These are phyloP conservation scores for Selenicereus undatus DNA, from an alignment of 148 eudicot genomes.

Conservation along the genomic window DNA sequence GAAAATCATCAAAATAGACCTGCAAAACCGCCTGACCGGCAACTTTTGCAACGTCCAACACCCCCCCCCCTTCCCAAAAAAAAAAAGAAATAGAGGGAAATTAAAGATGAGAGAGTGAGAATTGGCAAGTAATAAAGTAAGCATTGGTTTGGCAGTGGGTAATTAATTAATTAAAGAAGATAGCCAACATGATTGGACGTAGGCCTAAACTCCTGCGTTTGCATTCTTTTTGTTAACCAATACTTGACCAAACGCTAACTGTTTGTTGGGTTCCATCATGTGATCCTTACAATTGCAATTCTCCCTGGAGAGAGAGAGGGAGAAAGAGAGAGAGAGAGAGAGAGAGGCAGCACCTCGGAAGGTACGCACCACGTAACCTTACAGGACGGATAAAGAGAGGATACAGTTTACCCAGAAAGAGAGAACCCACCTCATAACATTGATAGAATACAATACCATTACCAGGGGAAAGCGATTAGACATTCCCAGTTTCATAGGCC, in stretches of 20 bases:
- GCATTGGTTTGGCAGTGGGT: conserved; percentile 1
- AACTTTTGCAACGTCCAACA: neutral
- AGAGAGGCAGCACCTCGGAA: conserved; percentile 28
- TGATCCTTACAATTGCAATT: conserved; percentile 2
- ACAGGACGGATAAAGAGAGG: conserved; percentile 27
- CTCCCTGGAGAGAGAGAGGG: neutral
- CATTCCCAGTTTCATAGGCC: conserved; percentile 22
- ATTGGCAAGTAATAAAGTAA: neutral
- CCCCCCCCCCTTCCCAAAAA: neutral
- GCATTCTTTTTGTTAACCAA: conserved; percentile 16
- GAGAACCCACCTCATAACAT: neutral
- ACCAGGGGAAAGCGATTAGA: neutral
- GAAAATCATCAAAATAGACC: neutral
- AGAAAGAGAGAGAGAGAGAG: too few relatives aligned
- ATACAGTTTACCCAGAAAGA: conserved; percentile 21
- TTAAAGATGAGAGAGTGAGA: neutral
- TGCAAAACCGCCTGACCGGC: too few relatives aligned
- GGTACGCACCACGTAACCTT: conserved; percentile 41
- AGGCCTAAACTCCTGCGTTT: neutral
- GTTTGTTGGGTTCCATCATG: conserved; percentile 26
- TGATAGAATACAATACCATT: neutral
- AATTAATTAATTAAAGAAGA: neutral
- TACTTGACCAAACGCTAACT: conserved; percentile 27
- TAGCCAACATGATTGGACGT: conserved; percentile 6
- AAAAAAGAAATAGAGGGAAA: neutral